These are phyloP conservation scores for Solanum habrochaites DNA, from an alignment of 257 asterid genomes.

Conservation along the genomic window DNA sequence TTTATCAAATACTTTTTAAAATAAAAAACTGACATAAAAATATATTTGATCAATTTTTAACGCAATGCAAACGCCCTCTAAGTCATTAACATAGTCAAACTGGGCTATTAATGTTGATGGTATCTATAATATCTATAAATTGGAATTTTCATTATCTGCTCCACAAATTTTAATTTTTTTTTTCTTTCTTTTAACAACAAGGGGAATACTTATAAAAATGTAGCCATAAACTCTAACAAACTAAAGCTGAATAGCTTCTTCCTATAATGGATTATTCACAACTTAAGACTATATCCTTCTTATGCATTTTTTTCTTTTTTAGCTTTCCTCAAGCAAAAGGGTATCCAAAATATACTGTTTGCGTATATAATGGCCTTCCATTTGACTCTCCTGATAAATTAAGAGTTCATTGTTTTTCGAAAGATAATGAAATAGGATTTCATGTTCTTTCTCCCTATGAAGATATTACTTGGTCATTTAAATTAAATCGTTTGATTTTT, in stretches of 20 bases:
- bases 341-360: neutral
- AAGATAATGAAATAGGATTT: neutral
- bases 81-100: neutral
- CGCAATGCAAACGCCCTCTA: too few species aligned
- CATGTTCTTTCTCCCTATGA: neutral
- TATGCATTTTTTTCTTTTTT: neutral
- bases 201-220: neutral
- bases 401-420: neutral
- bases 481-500: neutral
- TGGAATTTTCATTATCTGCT: neutral
- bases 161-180: neutral
- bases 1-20: too few species aligned
- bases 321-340: neutral
- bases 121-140: neutral
- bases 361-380: neutral
- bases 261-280: neutral
- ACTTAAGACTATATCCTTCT: neutral
- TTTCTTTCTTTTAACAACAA: neutral
- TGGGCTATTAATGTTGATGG: neutral
- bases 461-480: neutral
- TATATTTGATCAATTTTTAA: too few species aligned
- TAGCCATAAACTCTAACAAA: neutral
- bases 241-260: neutral
- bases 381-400: neutral
- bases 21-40: too few species aligned